Percentiles rank a stretch among this genome's conserved stretches.
Evolutionary conservation across 495 filamentous ascomycete species (phyloP).

Genomic region (Cercophora scortea): DNA sequence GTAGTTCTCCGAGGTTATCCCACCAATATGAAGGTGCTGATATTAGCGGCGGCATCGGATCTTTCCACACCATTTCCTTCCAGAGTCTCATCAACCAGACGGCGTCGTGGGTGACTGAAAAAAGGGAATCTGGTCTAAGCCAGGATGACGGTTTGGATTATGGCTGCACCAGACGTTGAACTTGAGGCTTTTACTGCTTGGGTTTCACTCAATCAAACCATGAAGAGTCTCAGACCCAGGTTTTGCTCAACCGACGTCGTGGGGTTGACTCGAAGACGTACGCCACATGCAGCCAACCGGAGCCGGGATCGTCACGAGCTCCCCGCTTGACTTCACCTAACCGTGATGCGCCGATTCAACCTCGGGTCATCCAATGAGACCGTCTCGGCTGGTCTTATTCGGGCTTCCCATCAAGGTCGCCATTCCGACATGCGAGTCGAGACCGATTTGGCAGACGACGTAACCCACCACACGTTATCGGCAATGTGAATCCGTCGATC

Average conservation of each 20-base stretch:
- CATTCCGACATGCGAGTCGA: slow-evolving; percentile 6
- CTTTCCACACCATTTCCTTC: neutral
- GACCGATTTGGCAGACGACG: slow-evolving; percentile 5
- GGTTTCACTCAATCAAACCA: neutral
- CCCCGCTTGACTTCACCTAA: neutral
- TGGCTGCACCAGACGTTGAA: neutral
- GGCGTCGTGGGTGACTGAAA: neutral
- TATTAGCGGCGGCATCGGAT: neutral
- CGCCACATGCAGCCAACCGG: slow-evolving; percentile 1
- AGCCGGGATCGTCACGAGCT: neutral
- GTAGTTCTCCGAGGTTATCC: neutral
- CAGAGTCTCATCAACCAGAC: neutral
- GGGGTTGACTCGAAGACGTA: neutral
- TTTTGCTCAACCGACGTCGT: neutral
- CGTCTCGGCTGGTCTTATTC: slow-evolving; percentile 5
- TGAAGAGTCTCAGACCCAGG: neutral
- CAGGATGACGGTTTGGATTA: neutral
- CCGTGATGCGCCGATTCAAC: slow-evolving; percentile 1
- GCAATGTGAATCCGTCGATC: neutral
- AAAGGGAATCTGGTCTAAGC: neutral
- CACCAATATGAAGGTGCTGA: neutral
- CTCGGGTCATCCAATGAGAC: slow-evolving; percentile 1
- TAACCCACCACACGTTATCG: slow-evolving; percentile 3
- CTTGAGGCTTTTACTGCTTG: neutral
- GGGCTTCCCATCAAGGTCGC: slow-evolving; percentile 5